Conservation (phyloP, 2,329 filamentous ascomycete species). For the Paracoccidioides lutzii region DNA sequence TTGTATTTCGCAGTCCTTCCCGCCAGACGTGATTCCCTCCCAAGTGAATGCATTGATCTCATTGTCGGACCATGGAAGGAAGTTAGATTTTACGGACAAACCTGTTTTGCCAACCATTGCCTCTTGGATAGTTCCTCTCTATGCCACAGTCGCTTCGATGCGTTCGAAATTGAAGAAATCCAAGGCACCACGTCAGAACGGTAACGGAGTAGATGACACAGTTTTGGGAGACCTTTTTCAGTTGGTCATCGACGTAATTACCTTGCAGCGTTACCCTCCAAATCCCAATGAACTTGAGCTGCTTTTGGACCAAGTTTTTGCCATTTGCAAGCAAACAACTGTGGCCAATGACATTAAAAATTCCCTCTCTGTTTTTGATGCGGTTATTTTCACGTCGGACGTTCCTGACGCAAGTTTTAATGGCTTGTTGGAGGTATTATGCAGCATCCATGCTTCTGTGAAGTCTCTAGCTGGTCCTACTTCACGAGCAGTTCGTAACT, state of each 20-base stretch:
- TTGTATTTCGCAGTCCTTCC: constrained; percentile 22
- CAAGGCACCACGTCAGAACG: constrained; percentile 22
- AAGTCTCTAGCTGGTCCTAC: constrained; percentile 32
- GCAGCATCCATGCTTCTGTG: constrained; percentile 33
- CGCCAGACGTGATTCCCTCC: constrained; percentile 26
- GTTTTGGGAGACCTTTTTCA: constrained; percentile 28
- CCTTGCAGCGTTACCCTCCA: constrained; percentile 28
- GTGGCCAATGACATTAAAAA: constrained; percentile 32
- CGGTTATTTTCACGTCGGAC: constrained; percentile 29
- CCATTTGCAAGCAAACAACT: constrained; percentile 30
- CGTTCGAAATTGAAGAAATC: constrained; percentile 27
- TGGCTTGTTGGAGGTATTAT: constrained; percentile 29
- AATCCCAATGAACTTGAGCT: constrained; percentile 23
- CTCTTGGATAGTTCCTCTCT: constrained; percentile 28
- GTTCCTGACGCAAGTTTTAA: constrained; percentile 27
- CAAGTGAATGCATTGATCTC: constrained; percentile 28
- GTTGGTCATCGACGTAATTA: constrained; percentile 31
- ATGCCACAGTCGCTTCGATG: constrained; percentile 24
- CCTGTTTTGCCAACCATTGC: constrained; percentile 29
- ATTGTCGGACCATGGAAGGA: constrained; percentile 32
- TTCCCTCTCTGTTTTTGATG: constrained; percentile 29
- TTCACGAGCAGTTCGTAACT: constrained; percentile 29
- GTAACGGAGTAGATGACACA: constrained; percentile 23
- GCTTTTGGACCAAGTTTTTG: constrained; percentile 27
- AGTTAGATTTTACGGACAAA: constrained; percentile 27